These are phyloP conservation scores for Mycosarcoma maydis DNA, from an alignment of 1,284 basidiomycete genomes.

Conservation along the genomic window DNA sequence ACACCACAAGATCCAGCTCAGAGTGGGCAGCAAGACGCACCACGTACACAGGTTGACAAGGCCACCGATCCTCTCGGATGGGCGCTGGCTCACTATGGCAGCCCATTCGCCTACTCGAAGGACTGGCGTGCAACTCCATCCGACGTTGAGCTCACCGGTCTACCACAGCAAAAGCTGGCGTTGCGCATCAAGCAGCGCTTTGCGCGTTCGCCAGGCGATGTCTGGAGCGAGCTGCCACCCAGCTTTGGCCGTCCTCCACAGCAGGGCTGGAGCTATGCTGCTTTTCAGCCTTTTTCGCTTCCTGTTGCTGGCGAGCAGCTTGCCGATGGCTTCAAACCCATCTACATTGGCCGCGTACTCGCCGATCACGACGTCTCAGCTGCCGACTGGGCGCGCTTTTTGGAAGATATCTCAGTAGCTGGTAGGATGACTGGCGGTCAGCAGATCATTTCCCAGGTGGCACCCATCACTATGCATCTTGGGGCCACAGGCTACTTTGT, in stretches of 20 bases:
- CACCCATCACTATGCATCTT: slow-evolving; percentile 20
- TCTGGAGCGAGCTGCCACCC: slow-evolving; percentile 4
- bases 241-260: slow-evolving; percentile 9
- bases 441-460: slow-evolving; percentile 11
- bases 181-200: slow-evolving; percentile 24
- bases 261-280: neutral
- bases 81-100: slow-evolving; percentile 3
- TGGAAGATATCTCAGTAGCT: slow-evolving; percentile 19
- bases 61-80: slow-evolving; percentile 1
- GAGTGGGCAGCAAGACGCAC: neutral
- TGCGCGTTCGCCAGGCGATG: slow-evolving; percentile 14
- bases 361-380: slow-evolving; percentile 18
- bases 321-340: slow-evolving; percentile 20
- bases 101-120: slow-evolving; percentile 4
- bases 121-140: slow-evolving; percentile 2
- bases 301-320: slow-evolving; percentile 3
- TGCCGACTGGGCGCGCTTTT: slow-evolving; percentile 26
- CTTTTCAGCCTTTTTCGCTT: slow-evolving; percentile 8
- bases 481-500: slow-evolving; percentile 18
- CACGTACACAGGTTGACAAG: neutral
- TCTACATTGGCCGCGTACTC: slow-evolving; percentile 14
- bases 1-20: neutral
- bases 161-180: slow-evolving; percentile 2
- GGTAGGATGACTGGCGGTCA: slow-evolving; percentile 14
- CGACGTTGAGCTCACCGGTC: neutral